Evolutionary conservation across 306 rosid species (phyloP), one percentile per base, ranked within the genome.

Genomic region (Quercus alba): DNA sequence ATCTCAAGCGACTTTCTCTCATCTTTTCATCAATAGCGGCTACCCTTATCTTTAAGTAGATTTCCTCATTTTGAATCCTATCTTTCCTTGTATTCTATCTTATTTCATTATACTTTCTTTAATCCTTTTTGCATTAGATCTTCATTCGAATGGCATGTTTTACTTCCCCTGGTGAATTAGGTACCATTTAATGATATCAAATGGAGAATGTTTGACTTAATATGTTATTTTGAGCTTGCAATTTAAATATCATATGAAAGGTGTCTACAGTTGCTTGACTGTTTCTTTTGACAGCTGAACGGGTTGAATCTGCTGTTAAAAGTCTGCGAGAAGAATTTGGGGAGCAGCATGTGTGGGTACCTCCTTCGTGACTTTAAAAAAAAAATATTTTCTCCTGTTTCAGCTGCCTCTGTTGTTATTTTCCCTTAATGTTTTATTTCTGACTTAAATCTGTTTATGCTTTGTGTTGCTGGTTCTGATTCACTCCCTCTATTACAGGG

Each of bases 321-420:
- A 77, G 77, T 76, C 84, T 92, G 74, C 84, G 79, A 80, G 85
- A 57, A 80, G 97, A 94, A 80, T 93, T 84, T 76, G 94, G 95
- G 84, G 94, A 91, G 95, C 99, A 91, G 87, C 91, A 81, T 89
- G 94, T 91, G 92, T 95, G 99, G 99, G 97, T 95, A 91, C 89
- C 95, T 79, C 89, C 90, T 80, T 85, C 78, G 56, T 64, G 73
- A 91, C 90, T 84, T 85, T 54, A 0, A 41, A 8, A 8, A 7
- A 52, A 63, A 7, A 7, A 0, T 11, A 2, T n/a, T 67, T 56
- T 26, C 30, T 20, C 35, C 28, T 11, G 30, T 55, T 59, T 26
- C 64, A 31, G 64, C 41, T 54, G 15, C 51, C 14, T 80, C 33
- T 81, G 41, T 70, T 51, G 21, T 72, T 49, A 49, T 4, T 70